Evolutionary conservation across 208 protist genomes (phyloP).

Genomic region (Leishmania aethiopica): DNA sequence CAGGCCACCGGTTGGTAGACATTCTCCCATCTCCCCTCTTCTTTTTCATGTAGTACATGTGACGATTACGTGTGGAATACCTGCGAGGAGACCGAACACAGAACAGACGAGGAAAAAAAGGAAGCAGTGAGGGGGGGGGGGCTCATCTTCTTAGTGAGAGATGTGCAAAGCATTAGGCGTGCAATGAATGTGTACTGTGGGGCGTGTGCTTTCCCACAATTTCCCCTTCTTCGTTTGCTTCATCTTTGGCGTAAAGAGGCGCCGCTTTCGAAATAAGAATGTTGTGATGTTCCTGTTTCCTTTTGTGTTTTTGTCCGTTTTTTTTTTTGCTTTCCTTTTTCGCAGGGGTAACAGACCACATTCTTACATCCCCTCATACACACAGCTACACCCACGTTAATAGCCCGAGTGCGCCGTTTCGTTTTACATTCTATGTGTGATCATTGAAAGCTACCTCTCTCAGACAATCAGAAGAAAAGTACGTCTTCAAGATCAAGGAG

Average conservation of each 20-base stretch:
- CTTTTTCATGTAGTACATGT: constrained; percentile 1
- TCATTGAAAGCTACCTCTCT: constrained; percentile 8
- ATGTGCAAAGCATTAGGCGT: constrained; percentile 1
- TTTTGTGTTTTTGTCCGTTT: background rate
- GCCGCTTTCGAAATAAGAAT: background rate
- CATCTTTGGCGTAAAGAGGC: background rate
- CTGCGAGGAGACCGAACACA: background rate
- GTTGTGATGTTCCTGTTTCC: background rate
- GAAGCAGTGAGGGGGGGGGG: background rate
- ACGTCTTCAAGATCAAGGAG: background rate
- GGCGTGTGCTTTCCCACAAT: constrained; percentile 1
- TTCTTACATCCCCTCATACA: constrained; percentile 8
- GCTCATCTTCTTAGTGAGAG: constrained; percentile 1
- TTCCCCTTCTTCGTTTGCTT: background rate
- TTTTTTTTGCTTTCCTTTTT: background rate
- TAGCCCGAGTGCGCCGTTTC: constrained; percentile 3
- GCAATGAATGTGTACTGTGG: background rate
- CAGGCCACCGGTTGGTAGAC: background rate
- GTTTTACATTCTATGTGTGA: constrained; percentile 3
- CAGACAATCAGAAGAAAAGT: background rate
- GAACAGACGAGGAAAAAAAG: background rate
- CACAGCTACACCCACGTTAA: constrained; percentile 8
- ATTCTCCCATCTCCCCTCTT: background rate
- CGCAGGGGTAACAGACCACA: background rate
- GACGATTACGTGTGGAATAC: background rate